Base-by-base conservation (phyloP, 176 grass and related monocot species). In the Neostapfia colusana region DNA sequence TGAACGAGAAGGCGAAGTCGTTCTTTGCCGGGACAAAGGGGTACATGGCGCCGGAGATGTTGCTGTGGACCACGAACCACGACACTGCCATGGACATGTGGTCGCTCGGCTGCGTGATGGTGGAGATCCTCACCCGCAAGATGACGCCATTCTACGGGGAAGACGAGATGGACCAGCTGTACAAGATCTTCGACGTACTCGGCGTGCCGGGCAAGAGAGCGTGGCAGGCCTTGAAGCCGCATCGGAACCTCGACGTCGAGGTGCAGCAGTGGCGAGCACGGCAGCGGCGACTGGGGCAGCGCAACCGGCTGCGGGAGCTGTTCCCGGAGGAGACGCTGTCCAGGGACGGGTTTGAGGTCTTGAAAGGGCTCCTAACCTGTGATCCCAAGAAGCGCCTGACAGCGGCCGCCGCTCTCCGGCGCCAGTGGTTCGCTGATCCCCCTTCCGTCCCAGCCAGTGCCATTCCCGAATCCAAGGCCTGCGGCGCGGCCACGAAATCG, bases 51-150 rank as follows among this genome's bases (percentile, higher is more conserved):
- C 55, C 55, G 10, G 56, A 59, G 56, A 27, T 59, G 56, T 4
- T 26, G 56, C 56, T 59, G 56, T 59, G 24, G 24, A 59, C 4
- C 56, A 10, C 1, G 24, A 8, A 27, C 24, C 56, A 59, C 56
- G 56, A 27, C 56, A 10, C 37, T 16, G 16, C 10, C 65, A 3
- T 44, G 42, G 64, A 58, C 77, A 6, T 10, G 77, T 69, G 51
- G 24, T 7, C 51, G 51, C 37, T 57, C 16, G 37, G 37, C 49
- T 18, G 51, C 77, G 25, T 79, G 6, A 79, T 79, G 77, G 50
- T 37, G 6, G 64, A 79, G 65, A 17, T 79, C 10, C 65, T 79
- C 10, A 20, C 49, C 24, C 24, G 56, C 10, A 14, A 27, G 14
- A 5, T 48, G 45, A 15, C 16, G 3, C 56, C 23, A 24, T 59